A percentile compares a stretch with the other conserved stretches of the same genome.
Evolutionary conservation across 2,329 filamentous ascomycete species (phyloP).

Genomic region (Xenoacremonium recifei): DNA sequence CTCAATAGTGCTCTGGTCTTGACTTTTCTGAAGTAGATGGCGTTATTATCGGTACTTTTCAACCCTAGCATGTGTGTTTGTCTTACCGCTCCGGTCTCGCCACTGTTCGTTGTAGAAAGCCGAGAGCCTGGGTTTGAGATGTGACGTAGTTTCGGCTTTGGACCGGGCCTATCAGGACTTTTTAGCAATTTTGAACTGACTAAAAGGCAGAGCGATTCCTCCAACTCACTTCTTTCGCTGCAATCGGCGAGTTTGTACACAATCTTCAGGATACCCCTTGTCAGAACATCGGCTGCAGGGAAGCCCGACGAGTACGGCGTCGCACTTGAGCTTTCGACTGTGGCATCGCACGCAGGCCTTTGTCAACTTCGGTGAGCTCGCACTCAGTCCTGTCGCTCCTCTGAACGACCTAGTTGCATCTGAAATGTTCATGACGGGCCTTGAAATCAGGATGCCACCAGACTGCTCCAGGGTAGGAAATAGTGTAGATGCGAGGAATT

Average conservation of each 20-base stretch:
- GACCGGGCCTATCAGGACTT: neutral
- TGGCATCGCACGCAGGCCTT: neutral
- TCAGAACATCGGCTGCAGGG: neutral
- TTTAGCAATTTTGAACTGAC: too few relatives aligned
- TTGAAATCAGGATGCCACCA: too few relatives aligned
- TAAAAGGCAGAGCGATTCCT: too few relatives aligned
- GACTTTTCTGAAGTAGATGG: too few relatives aligned
- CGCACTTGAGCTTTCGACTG: neutral
- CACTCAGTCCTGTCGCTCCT: neutral
- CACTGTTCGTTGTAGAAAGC: neutral
- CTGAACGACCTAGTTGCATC: neutral
- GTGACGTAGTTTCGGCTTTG: neutral
- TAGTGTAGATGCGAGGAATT: too few relatives aligned
- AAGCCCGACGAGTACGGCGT: neutral
- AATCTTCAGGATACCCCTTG: neutral
- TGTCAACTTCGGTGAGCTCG: neutral
- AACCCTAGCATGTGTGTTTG: too few relatives aligned
- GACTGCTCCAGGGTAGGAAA: too few relatives aligned
- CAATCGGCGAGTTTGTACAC: too few relatives aligned
- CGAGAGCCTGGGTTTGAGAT: neutral
- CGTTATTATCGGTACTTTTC: too few relatives aligned
- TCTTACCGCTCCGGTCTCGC: too few relatives aligned
- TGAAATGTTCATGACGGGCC: neutral
- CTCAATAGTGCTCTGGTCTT: too few relatives aligned
- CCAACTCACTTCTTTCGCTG: too few relatives aligned